phyloP scores from a whole-genome alignment of 1,284 basidiomycete species.

The Fomitiporia mediterranea region DNA sequence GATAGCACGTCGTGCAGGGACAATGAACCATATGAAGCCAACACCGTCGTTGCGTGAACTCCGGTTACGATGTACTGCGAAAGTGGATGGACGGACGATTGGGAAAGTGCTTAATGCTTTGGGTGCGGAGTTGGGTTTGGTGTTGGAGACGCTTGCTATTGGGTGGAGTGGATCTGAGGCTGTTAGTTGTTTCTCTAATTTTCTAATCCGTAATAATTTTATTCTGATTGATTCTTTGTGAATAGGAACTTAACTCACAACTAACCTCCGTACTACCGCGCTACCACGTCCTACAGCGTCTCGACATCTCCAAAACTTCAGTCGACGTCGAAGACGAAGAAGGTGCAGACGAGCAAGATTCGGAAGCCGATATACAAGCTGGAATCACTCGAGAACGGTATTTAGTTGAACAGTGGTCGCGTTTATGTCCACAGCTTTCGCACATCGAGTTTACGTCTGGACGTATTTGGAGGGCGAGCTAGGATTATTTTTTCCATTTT shows the following conservation, averaged over 20 bases:
- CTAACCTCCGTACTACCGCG: conserved; percentile 11
- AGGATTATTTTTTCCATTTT: background rate
- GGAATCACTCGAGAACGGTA: conserved; percentile 12
- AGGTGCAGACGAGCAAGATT: background rate
- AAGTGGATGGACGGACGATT: conserved; percentile 18
- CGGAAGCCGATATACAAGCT: conserved; percentile 5
- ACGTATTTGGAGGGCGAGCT: conserved; percentile 18
- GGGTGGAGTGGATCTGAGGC: conserved; percentile 15
- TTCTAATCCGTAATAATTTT: background rate
- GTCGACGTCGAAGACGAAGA: background rate
- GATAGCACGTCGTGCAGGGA: background rate
- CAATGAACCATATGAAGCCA: background rate
- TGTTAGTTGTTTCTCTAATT: background rate
- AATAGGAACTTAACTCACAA: conserved; percentile 14
- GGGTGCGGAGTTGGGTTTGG: conserved; percentile 10
- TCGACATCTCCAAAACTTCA: conserved; percentile 10
- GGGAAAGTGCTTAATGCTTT: conserved; percentile 12
- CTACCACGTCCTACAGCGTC: conserved; percentile 4
- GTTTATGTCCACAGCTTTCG: conserved; percentile 8
- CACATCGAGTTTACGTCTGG: conserved; percentile 16
- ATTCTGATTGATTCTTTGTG: background rate
- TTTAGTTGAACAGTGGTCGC: conserved; percentile 15
- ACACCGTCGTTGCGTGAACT: conserved; percentile 8
- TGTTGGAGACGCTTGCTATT: conserved; percentile 12
- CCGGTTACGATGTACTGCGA: conserved; percentile 14